Conservation (phyloP, 176 grass and related monocot species). For the Poa pratensis region DNA sequence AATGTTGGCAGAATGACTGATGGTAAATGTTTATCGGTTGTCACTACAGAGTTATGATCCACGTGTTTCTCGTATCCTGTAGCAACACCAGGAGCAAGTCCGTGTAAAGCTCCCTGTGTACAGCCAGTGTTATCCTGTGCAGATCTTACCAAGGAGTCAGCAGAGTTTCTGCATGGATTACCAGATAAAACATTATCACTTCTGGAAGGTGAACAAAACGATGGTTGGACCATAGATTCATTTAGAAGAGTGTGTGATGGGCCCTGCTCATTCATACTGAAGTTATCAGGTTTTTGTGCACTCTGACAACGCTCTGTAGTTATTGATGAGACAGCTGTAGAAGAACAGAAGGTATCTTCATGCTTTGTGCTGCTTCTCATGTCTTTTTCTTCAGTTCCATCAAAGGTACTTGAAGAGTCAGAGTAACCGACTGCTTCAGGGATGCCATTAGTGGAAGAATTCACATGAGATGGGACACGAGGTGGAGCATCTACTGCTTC, state of each 20-base stretch:
- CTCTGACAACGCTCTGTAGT: constrained; percentile 37
- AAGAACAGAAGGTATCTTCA: constrained; percentile 42
- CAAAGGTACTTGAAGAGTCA: constrained; percentile 36
- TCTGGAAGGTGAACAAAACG: constrained; percentile 38
- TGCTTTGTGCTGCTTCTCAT: constrained; percentile 32
- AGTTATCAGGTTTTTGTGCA: constrained; percentile 42
- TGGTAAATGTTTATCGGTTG: constrained; percentile 40
- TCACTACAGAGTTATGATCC: constrained; percentile 41
- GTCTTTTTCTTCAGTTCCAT: constrained; percentile 37
- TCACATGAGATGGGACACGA: constrained; percentile 36
- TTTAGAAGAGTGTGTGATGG: constrained; percentile 24
- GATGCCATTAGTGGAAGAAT: constrained; percentile 36
- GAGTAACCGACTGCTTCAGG: constrained; percentile 48
- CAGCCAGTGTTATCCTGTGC: constrained; percentile 42
- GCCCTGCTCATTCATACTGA: constrained; percentile 29
- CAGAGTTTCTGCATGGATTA: constrained; percentile 38
- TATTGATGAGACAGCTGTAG: constrained; percentile 18
- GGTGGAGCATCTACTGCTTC: constrained; percentile 33
- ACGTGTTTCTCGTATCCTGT: constrained; percentile 36
- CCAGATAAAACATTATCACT: constrained; percentile 36
- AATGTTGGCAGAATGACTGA: constrained; percentile 45
- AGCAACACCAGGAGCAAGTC: constrained; percentile 24
- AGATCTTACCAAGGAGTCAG: constrained; percentile 45
- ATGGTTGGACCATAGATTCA: constrained; percentile 42
- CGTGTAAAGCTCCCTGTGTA: constrained; percentile 23